Conservation (phyloP, 2,329 filamentous ascomycete species). For the Cladosporium oxysporum region DNA sequence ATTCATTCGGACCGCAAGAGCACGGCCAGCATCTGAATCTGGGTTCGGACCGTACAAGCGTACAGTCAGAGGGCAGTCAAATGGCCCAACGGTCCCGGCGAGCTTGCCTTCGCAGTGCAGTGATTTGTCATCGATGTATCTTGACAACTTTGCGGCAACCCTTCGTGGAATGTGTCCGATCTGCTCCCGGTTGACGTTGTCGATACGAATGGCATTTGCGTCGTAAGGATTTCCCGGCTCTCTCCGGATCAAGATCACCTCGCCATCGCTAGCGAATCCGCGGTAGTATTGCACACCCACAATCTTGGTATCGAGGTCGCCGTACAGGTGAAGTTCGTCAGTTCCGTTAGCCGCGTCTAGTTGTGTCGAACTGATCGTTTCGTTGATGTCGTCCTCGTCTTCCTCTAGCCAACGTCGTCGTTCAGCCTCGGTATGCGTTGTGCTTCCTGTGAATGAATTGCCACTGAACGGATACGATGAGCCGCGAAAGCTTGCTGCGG, state of each 20-base stretch:
- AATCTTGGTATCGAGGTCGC: conserved; percentile 54
- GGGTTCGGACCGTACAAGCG: conserved; percentile 65
- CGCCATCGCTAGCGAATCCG: conserved; percentile 63
- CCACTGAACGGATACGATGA: not conserved
- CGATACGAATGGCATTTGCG: conserved; percentile 72
- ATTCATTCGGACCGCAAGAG: conserved; percentile 64
- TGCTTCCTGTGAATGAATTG: not conserved
- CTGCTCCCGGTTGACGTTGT: conserved; percentile 73
- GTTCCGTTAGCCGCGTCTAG: conserved; percentile 26
- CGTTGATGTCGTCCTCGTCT: conserved; percentile 32
- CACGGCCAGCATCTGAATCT: conserved; percentile 39
- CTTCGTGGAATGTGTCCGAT: conserved; percentile 75
- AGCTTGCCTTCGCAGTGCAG: conserved; percentile 70
- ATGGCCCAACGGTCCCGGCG: conserved; percentile 65
- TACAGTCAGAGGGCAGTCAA: conserved; percentile 71
- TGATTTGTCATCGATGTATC: conserved; percentile 63
- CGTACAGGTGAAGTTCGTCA: conserved; percentile 35
- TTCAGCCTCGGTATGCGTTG: conserved; percentile 26
- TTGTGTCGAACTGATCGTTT: conserved; percentile 35
- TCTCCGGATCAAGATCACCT: conserved; percentile 63
- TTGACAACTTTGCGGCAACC: conserved; percentile 70
- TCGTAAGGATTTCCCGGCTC: conserved; percentile 69
- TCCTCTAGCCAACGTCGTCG: conserved; percentile 33
- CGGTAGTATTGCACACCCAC: conserved; percentile 64
- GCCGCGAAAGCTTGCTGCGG: not conserved